phyloP scores from a whole-genome alignment of 768 basidiomycete genomes.

The Kwoniella dendrophila region DNA sequence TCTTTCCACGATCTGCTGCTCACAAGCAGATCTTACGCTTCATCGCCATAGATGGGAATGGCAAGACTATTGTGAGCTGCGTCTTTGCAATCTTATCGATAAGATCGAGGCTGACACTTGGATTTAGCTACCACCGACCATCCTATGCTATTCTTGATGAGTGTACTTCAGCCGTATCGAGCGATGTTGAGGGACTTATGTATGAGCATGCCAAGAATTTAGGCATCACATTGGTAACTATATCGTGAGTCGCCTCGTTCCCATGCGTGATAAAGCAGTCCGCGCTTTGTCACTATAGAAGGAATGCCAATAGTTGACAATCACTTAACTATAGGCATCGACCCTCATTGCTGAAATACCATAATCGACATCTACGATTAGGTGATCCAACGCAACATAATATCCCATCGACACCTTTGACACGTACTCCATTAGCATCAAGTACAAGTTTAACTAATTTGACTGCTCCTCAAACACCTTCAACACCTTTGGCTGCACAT shows the following conservation, averaged over 20 bases:
- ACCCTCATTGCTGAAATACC: slow-evolving; percentile 83
- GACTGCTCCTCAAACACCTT: slow-evolving; percentile 12
- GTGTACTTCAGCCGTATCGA: slow-evolving; percentile 92
- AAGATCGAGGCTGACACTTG: background rate
- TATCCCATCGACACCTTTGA: slow-evolving; percentile 67
- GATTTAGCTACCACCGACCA: slow-evolving; percentile 53
- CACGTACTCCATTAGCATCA: slow-evolving; percentile 60
- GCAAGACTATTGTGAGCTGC: slow-evolving; percentile 80
- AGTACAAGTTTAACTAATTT: background rate
- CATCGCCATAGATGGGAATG: slow-evolving; percentile 72
- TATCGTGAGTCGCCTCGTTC: slow-evolving; percentile 64
- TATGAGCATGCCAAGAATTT: slow-evolving; percentile 87
- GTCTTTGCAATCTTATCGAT: background rate
- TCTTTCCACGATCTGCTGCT: too few species aligned
- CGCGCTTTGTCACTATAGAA: too few species aligned
- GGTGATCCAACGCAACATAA: slow-evolving; percentile 63
- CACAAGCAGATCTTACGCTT: background rate
- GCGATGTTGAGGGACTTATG: slow-evolving; percentile 94
- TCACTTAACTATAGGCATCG: slow-evolving; percentile 56
- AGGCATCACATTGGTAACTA: slow-evolving; percentile 89
- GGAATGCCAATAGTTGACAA: too few species aligned
- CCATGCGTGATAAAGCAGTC: slow-evolving; percentile 47
- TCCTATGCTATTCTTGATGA: slow-evolving; percentile 62
- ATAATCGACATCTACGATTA: slow-evolving; percentile 80
- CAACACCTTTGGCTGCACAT: slow-evolving; percentile 40